These are phyloP conservation scores for Solanum neorickii DNA, from an alignment of 257 asterid species.

Conservation along the genomic window DNA sequence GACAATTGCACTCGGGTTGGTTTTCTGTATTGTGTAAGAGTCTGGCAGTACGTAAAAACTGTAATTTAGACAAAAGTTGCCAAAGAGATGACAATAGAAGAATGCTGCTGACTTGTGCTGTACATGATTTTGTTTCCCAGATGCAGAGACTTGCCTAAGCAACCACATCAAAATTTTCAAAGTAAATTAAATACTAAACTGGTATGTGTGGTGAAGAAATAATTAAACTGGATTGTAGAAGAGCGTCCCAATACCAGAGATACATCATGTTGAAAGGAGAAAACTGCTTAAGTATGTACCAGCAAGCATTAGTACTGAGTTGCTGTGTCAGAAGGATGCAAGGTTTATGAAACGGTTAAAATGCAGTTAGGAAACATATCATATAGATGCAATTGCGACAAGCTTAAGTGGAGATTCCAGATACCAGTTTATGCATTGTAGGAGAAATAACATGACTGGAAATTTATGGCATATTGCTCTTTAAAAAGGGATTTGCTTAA, in stretches of 20 bases:
- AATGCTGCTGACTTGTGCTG: neutral
- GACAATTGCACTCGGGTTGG: neutral
- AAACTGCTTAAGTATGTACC: neutral
- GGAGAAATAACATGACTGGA: neutral
- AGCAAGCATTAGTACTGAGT: neutral
- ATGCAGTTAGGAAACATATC: neutral
- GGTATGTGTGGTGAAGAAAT: neutral
- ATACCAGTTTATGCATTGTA: neutral
- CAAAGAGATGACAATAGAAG: neutral
- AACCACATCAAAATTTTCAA: neutral
- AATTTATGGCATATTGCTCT: neutral
- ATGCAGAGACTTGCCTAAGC: neutral
- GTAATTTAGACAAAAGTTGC: neutral
- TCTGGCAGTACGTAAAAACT: neutral
- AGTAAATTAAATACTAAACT: neutral
- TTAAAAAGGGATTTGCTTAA: neutral
- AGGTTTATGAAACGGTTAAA: neutral
- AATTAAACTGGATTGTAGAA: neutral
- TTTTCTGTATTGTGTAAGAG: neutral
- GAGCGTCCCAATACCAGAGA: neutral
- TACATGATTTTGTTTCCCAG: neutral
- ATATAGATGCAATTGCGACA: neutral
- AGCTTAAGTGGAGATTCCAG: neutral
- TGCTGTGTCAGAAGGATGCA: neutral
- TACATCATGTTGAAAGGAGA: neutral